These are phyloP conservation scores for Sordariomycetes sp. DNA, from an alignment of 2,329 filamentous ascomycete genomes.

Conservation along the genomic window DNA sequence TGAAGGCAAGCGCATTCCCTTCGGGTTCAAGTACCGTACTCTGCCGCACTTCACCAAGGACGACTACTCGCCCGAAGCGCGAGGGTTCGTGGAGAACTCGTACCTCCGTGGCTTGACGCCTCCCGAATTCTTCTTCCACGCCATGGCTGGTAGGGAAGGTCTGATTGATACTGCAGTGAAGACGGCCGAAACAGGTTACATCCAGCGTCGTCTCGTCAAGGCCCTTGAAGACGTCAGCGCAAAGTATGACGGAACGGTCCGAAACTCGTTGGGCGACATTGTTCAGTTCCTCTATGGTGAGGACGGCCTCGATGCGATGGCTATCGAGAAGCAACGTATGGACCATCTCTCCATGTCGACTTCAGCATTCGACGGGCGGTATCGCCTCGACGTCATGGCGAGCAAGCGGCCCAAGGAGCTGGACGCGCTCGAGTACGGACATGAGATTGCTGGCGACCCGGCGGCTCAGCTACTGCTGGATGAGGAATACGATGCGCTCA, in stretches of 20 bases:
- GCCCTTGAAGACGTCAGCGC: conserved; percentile 95
- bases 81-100: conserved; percentile 97
- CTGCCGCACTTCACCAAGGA: conserved; percentile 98
- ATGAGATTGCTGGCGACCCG: conserved; percentile 77
- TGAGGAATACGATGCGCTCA: conserved; percentile 70
- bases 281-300: conserved; percentile 97
- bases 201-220: conserved; percentile 95
- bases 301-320: conserved; percentile 84
- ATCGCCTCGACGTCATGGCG: conserved; percentile 78
- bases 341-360: conserved; percentile 76
- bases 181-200: conserved; percentile 97
- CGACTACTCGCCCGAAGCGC: conserved; percentile 92
- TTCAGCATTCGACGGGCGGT: conserved; percentile 65
- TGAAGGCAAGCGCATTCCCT: conserved; percentile 96
- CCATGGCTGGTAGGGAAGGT: conserved; percentile 99
- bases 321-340: conserved; percentile 86
- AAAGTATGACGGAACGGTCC: conserved; percentile 93
- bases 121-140: conserved; percentile 98
- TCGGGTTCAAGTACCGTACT: conserved; percentile 96
- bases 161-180: conserved; percentile 98
- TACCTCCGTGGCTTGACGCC: conserved; percentile 93
- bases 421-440: conserved; percentile 58
- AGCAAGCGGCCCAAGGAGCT: conserved; percentile 36
- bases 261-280: conserved; percentile 92
- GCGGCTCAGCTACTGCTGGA: conserved; percentile 78